Evolutionary conservation across 1,284 basidiomycete species (phyloP).

Genomic region (Fomitopsis pinicola): DNA sequence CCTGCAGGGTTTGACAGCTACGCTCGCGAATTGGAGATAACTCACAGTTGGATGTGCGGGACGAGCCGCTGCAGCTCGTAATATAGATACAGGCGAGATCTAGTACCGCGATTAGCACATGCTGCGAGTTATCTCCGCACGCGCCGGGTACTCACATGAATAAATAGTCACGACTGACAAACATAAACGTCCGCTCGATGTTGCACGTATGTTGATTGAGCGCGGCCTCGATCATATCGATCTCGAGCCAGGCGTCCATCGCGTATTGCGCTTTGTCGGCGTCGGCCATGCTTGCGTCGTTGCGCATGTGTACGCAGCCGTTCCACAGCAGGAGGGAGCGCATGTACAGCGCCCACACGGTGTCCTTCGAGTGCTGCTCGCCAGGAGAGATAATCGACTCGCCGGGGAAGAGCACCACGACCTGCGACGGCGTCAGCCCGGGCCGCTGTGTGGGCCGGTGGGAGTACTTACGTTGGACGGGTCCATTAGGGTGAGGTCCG

Average conservation of each 20-base stretch:
- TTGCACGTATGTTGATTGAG: constrained; percentile 62
- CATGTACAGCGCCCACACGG: constrained; percentile 68
- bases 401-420: constrained; percentile 65
- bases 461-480: constrained; percentile 51
- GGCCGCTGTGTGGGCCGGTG: neutral
- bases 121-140: neutral
- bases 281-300: constrained; percentile 35
- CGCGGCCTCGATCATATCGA: constrained; percentile 58
- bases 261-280: constrained; percentile 58
- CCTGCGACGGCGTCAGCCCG: constrained; percentile 36
- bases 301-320: constrained; percentile 58
- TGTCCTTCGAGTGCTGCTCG: constrained; percentile 34
- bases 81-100: constrained; percentile 66
- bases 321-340: constrained; percentile 70
- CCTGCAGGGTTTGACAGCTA: constrained; percentile 4
- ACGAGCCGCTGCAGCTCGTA: constrained; percentile 65
- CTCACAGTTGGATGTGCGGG: constrained; percentile 57
- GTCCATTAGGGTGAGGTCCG: constrained; percentile 58
- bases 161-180: constrained; percentile 65
- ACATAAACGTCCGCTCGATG: constrained; percentile 62
- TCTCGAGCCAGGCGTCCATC: constrained; percentile 66
- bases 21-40: constrained; percentile 11
- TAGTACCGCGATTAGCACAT: constrained; percentile 22
- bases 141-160: constrained; percentile 62
- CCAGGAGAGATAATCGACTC: constrained; percentile 40